Evolutionary conservation across 23 red algal genomes (phyloP).

Genomic region (Pyropia yezoensis): DNA sequence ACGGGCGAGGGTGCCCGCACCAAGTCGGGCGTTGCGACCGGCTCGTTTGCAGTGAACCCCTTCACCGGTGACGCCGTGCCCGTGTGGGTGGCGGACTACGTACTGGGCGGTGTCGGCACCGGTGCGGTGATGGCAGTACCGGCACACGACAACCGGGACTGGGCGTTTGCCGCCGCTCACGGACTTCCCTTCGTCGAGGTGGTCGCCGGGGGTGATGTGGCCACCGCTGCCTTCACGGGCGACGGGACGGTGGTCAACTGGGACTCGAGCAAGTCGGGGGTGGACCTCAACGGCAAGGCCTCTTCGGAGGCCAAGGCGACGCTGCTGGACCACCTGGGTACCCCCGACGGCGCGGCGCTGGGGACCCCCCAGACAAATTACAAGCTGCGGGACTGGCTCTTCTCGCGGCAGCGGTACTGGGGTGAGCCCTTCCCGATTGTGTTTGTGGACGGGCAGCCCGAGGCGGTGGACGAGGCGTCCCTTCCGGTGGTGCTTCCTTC

Average conservation of each 20-base stretch:
- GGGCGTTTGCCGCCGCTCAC: conserved; percentile 71
- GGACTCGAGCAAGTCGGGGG: conserved; percentile 20
- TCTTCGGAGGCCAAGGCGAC: conserved; percentile 35
- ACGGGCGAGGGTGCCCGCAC: conserved; percentile 46
- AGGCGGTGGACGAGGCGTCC: conserved; percentile 50
- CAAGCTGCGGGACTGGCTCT: conserved; percentile 97
- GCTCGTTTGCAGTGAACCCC: conserved; percentile 65
- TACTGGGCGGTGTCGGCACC: conserved; percentile 84
- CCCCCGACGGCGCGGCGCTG: conserved; percentile 14
- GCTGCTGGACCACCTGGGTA: conserved; percentile 40
- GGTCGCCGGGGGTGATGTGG: conserved; percentile 34
- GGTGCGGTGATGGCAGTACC: conserved; percentile 98
- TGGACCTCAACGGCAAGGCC: conserved; percentile 54
- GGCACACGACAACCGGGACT: conserved; percentile 80
- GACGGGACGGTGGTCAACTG: conserved; percentile 66
- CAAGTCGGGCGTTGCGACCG: conserved; percentile 92
- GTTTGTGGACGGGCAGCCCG: conserved; percentile 69
- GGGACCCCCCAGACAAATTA: conserved; percentile 58
- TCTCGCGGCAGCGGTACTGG: conserved; percentile 98
- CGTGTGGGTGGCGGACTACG: conserved; percentile 95
- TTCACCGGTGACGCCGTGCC: conserved; percentile 68
- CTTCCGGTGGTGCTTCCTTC: conserved; percentile 77
- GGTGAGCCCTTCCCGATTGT: conserved; percentile 99
- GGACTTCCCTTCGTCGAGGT: conserved; percentile 60
- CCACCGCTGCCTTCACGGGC: conserved; percentile 30